Conservation (phyloP, 2,329 filamentous ascomycete genomes). For the Leptosphaerulina australis region DNA sequence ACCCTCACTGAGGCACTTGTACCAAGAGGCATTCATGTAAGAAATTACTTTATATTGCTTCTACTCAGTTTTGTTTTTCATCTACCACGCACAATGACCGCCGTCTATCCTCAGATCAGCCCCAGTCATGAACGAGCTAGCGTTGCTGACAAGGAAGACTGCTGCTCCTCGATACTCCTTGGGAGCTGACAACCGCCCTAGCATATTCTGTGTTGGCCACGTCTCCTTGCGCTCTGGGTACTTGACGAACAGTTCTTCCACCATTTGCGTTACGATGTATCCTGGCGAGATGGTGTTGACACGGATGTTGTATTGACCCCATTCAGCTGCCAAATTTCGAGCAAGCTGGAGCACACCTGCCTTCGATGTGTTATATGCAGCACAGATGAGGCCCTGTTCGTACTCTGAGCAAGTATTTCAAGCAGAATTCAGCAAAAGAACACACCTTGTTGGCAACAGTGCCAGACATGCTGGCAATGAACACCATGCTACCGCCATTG, state of each 20-base stretch:
- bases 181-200: constrained; percentile 55
- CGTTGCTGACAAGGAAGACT: constrained; percentile 50
- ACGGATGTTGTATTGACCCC: constrained; percentile 74
- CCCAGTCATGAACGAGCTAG: constrained; percentile 51
- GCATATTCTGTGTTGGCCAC: constrained; percentile 88
- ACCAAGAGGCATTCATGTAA: not conserved
- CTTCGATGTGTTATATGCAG: constrained; percentile 78
- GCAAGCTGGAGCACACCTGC: constrained; percentile 74
- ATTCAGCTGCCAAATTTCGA: constrained; percentile 74
- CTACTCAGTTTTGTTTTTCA: not conserved
- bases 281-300: constrained; percentile 83
- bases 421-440: not conserved
- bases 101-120: constrained; percentile 49
- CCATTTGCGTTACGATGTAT: constrained; percentile 84
- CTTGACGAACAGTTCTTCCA: constrained; percentile 75
- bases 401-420: constrained; percentile 17
- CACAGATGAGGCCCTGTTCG: constrained; percentile 65
- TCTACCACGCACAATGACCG: constrained; percentile 48
- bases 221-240: constrained; percentile 69
- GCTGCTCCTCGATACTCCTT: constrained; percentile 48
- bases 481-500: constrained; percentile 64
- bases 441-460: constrained; percentile 66
- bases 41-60: not conserved
- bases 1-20: no score
- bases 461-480: constrained; percentile 69